Evolutionary conservation across 2,329 filamentous ascomycete species (phyloP), one percentile per base, ranked within the genome.

Genomic region (Ascomycota sp.): DNA sequence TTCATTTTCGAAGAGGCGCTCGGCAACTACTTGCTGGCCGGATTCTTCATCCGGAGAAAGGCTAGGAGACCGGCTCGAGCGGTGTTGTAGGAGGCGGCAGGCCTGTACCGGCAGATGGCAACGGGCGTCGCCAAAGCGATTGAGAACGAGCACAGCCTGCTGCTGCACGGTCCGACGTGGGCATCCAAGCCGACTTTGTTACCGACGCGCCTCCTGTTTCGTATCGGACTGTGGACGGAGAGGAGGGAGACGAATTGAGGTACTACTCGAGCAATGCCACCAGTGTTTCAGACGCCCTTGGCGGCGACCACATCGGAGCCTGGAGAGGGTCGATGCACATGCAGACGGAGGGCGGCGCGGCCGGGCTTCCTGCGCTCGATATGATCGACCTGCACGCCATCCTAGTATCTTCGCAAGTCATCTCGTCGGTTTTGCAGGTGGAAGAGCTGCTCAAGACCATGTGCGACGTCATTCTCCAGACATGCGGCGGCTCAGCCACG

Each of bases 361-460:
- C 59, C 23, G 72, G 74, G 8, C 59, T 83, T 34, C 75, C 76
- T 25, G 72, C 76, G 20, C 62, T 86, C 31, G 79, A 86, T 52
- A 83, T 86, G 73, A 73, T 86, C 43, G 79, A 85, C 47, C 51
- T 85, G 36, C 74, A 79, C 25, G 75, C 75, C 17, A 85, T 86
- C 34, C 57, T 86, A 10, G 72, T 79, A 40, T 80, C 75, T 3
- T 82, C 75, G 8, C 79, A 83, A 44, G 67, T 85, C 26, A 73
- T 86, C 26, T 85, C 78, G 4, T 83, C 77, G 11, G 75, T 83
- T 30, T 52, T 86, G 8, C 67, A 77, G 38, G 68, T 85, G 9
- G 77, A 85, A 37, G 67, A 75, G 40, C 61, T 86, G 4, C 62
- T 85, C 35, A 73, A 75, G 42, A 83, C 78, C 25, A 81, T 86